phyloP scores from a whole-genome alignment of 2,329 filamentous ascomycete species.

The Zasmidium citrigriseum region DNA sequence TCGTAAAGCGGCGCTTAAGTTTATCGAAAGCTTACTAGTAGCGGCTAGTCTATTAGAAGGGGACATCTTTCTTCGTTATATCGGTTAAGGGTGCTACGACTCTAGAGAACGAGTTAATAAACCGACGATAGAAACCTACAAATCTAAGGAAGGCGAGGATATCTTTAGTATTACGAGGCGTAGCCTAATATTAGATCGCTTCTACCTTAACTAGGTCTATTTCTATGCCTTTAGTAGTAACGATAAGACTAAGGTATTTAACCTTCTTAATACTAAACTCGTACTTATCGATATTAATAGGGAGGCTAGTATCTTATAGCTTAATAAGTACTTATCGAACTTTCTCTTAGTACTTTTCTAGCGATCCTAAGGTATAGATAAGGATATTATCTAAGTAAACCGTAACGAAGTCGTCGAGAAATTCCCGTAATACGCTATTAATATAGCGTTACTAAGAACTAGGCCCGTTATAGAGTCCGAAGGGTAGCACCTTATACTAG shows the following conservation, averaged over 20 bases:
- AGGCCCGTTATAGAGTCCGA: constrained; percentile 20
- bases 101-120: constrained; percentile 1
- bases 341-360: constrained; percentile 28
- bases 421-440: constrained; percentile 22
- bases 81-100: not conserved
- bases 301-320: constrained; percentile 21
- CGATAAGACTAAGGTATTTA: constrained; percentile 29
- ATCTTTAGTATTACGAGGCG: not conserved
- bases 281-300: constrained; percentile 7
- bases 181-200: constrained; percentile 1
- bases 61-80: not conserved
- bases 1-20: constrained; percentile 2
- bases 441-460: constrained; percentile 27
- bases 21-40: constrained; percentile 2
- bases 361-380: constrained; percentile 28
- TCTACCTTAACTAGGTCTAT: constrained; percentile 15
- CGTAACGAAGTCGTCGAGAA: constrained; percentile 25
- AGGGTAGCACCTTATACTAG: not conserved
- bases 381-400: constrained; percentile 33
- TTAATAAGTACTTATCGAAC: constrained; percentile 28
- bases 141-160: constrained; percentile 5
- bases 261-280: constrained; percentile 27
- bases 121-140: constrained; percentile 2
- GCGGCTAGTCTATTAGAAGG: not conserved
- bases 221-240: constrained; percentile 25